Base-by-base conservation (phyloP, 805 yeast genomes). In the Trichomonascus vanleenenianus region DNA sequence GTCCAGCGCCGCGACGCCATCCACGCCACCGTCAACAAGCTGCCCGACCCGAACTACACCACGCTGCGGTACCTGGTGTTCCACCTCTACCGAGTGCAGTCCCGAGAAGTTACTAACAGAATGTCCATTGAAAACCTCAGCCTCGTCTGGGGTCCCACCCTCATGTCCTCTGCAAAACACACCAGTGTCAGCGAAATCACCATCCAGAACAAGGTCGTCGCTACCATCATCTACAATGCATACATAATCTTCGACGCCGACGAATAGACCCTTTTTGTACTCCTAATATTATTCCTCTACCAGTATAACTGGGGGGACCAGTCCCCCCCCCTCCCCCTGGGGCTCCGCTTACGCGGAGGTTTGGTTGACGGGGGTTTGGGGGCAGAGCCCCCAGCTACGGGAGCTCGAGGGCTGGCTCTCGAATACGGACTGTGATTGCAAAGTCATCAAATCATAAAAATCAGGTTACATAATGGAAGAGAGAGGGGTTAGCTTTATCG, bases 11-110 rank as follows among this genome's bases (percentile, higher is more conserved):
- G 85, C 48, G 91, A 87, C 58, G 71, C 71, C 27, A 72, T 93
- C 56, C 98, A 93, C 63, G 85, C 87, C 39, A 75, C 86, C 48
- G 85, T 93, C 39, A 93, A 83, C 67, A 84, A 85, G 53, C 73
- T 93, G 45, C 96, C 97, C 0, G 98, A 93, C 65, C 93, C 95
- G 1, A 87, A 91, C 47, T 93, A 93, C 62, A 89, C 95, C 72
- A 89, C 97, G 0, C 71, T 93, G 54, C 71, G 97, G 53, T 79
- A 86, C 31, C 67, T 93, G 53, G 68, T 89, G 1, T 86, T 91
- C 72, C 99, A 93, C 63, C 75, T 93, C 50, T 79, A 82, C 50
- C 76, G 82, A 46, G 81, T 93, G 11, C 78, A 82, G 33, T 73
- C 74, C 25, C 71, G 79, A 46, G 81, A 80, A 56, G 71, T 72